Percentiles rank a stretch among this genome's conserved stretches.
phyloP scores from a whole-genome alignment of 2,329 filamentous ascomycete species.

The Phaeosphaeria sp. region DNA sequence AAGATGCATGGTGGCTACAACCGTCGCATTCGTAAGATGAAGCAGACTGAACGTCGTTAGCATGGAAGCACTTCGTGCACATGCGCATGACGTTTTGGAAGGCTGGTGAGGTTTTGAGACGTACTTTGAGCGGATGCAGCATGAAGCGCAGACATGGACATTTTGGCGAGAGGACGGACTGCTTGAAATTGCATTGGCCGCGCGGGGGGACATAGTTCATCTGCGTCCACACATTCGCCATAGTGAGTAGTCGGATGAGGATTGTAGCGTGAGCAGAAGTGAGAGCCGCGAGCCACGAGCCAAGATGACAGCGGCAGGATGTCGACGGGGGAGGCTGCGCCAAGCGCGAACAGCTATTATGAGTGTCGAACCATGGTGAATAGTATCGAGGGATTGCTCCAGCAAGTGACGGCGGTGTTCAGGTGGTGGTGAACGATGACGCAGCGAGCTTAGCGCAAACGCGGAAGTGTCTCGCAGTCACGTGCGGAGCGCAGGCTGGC shows the following conservation, averaged over 20 bases:
- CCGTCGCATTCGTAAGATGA: conserved; percentile 64
- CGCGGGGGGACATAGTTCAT: conserved; percentile 60
- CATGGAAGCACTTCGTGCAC: neutral
- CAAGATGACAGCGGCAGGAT: neutral
- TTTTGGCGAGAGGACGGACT: conserved; percentile 52
- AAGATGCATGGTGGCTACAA: conserved; percentile 62
- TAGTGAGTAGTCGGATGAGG: conserved; percentile 3
- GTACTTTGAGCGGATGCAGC: conserved; percentile 62
- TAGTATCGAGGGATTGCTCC: neutral
- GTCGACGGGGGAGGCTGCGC: neutral
- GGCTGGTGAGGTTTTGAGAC: neutral
- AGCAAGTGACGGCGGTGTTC: neutral
- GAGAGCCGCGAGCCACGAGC: neutral
- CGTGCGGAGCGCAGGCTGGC: conserved; percentile 13
- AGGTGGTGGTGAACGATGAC: neutral
- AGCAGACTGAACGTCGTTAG: conserved; percentile 42
- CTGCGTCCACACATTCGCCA: conserved; percentile 55
- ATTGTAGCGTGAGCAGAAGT: neutral
- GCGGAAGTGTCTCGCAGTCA: conserved; percentile 29
- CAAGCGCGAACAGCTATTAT: neutral
- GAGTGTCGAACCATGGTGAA: neutral
- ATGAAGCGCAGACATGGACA: conserved; percentile 64
- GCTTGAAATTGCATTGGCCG: conserved; percentile 59
- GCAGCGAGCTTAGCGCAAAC: conserved; percentile 7
- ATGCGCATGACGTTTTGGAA: neutral